Evolutionary conservation across 306 rosid genomes (phyloP), one percentile per base, ranked within the genome.

Genomic region (Quercus engelmannii): DNA sequence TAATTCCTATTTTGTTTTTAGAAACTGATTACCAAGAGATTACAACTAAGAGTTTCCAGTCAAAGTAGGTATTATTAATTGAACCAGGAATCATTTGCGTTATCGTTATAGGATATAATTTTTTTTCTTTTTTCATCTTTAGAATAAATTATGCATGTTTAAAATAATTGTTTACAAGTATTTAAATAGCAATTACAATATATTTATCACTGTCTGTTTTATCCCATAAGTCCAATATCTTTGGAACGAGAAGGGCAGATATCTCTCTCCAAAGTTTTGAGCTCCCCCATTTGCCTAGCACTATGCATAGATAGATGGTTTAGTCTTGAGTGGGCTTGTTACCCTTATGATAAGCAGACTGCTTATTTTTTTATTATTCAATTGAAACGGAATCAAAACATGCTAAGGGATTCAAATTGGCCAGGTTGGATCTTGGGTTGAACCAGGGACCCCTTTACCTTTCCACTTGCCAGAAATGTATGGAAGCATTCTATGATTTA

Each of bases 401-500:
- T 7, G 20, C 4, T 35, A 7, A 20, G 17, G 14, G 54, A 7
- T 41, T 69, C 55, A 33, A 30, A 18, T 67, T 33, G 26, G 23
- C 25, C 5, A 6, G 8, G 15, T 67, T 67, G 8, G 74, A 35
- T 69, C 28, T n/a, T 11, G 18, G 55, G 31, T n/a, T 71, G 38
- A 56, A 71, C 57, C 49, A 3, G n/a, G 51, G 18, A 10, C 51
- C 72, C 72, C 52, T 67, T 67, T 35, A 67, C 72, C 15, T 67
- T 18, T 49, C 26, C 51, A 67, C 72, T 19, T 35, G 72, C 72
- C n/a, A 67, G 72, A 4, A 21, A 71, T 64, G 19, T 38, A 20
- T 33, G 59, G 59, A 63, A 30, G 74, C 58, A 59, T 71, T 19
- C 25, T 33, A 69, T 69, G 52, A 41, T 67, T 75, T 70, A 69